These are phyloP conservation scores for Erysiphe pulchra DNA, from an alignment of 2,329 filamentous ascomycete species.

Conservation along the genomic window DNA sequence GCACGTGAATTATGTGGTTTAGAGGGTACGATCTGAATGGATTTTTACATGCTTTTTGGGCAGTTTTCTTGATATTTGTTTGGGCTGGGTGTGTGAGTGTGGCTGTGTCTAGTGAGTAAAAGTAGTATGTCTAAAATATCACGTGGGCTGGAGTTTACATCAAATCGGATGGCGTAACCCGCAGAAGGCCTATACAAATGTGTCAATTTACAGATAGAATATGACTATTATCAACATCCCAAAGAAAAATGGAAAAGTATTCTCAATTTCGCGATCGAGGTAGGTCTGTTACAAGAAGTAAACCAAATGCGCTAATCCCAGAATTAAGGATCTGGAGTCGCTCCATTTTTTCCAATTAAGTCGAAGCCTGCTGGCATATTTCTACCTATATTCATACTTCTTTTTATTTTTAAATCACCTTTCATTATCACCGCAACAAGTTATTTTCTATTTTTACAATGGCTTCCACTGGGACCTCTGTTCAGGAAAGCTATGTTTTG, in stretches of 20 bases:
- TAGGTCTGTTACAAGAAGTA: constrained; percentile 13
- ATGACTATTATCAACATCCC: too few species aligned
- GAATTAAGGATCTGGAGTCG: constrained; percentile 63
- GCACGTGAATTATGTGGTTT: neutral
- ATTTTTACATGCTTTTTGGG: too few species aligned
- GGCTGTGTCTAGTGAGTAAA: too few species aligned
- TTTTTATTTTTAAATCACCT: constrained; percentile 63
- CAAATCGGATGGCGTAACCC: too few species aligned
- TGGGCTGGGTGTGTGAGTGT: too few species aligned
- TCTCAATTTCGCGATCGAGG: constrained; percentile 52
- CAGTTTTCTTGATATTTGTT: too few species aligned
- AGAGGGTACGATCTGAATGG: too few species aligned
- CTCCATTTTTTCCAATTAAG: constrained; percentile 72
- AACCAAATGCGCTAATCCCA: constrained; percentile 7
- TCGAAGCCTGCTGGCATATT: constrained; percentile 36
- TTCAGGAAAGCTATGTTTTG: constrained; percentile 68
- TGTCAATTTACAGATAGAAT: too few species aligned
- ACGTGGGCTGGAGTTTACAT: too few species aligned
- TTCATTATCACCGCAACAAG: constrained; percentile 35
- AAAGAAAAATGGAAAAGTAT: constrained; percentile 40
- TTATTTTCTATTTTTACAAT: constrained; percentile 66
- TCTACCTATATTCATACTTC: constrained; percentile 36
- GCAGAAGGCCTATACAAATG: too few species aligned
- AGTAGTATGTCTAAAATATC: too few species aligned
- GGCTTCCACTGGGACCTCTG: constrained; percentile 43